phyloP scores from a whole-genome alignment of 805 yeast genomes.

The Dipodascus albidus region DNA sequence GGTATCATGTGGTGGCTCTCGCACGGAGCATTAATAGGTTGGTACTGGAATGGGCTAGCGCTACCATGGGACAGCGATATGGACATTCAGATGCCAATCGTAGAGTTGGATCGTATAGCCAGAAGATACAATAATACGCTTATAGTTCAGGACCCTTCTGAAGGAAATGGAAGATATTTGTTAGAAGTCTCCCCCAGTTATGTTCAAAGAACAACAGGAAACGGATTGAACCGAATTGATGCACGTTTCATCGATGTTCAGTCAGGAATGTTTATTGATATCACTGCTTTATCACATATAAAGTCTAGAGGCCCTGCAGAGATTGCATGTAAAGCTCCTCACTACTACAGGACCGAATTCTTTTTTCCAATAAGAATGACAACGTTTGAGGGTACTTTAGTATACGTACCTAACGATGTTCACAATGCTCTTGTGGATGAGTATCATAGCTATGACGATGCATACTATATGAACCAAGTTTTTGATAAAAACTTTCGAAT shows the following conservation, averaged over 20 bases:
- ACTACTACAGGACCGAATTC: slow-evolving; percentile 38
- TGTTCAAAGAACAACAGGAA: slow-evolving; percentile 36
- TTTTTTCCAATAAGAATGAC: slow-evolving; percentile 44
- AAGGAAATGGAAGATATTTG: slow-evolving; percentile 34
- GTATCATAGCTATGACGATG: neutral
- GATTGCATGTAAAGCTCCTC: slow-evolving; percentile 44
- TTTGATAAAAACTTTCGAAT: neutral
- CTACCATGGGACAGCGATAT: slow-evolving; percentile 44
- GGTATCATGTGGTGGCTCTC: slow-evolving; percentile 38
- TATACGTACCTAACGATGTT: slow-evolving; percentile 34
- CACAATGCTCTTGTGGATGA: slow-evolving; percentile 11
- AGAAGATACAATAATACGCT: slow-evolving; percentile 36
- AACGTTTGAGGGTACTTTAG: slow-evolving; percentile 44
- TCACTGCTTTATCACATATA: slow-evolving; percentile 36
- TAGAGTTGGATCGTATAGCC: slow-evolving; percentile 35
- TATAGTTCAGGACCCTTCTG: slow-evolving; percentile 33
- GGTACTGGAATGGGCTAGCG: slow-evolving; percentile 38
- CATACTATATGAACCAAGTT: neutral
- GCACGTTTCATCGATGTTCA: slow-evolving; percentile 50
- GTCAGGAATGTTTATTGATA: slow-evolving; percentile 48
- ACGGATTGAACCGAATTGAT: slow-evolving; percentile 40
- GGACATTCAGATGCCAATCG: slow-evolving; percentile 41
- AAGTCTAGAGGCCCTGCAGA: slow-evolving; percentile 4
- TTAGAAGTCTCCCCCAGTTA: slow-evolving; percentile 40
- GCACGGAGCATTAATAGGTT: slow-evolving; percentile 38